phyloP scores from a whole-genome alignment of 1,284 basidiomycete species.

The Microstroma glucosiphilum region DNA sequence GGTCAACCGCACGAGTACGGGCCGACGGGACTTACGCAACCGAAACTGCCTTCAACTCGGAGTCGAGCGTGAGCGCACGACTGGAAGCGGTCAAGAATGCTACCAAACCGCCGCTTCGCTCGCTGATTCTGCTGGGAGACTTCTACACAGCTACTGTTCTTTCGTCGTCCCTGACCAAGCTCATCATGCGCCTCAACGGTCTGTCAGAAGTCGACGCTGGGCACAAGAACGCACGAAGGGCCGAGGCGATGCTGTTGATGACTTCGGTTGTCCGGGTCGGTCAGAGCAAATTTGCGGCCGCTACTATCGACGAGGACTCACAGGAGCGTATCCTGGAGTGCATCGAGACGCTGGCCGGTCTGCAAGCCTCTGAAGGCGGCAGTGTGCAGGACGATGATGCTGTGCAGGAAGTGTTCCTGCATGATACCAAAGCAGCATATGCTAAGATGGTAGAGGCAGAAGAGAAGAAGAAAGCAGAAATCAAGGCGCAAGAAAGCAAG shows the following conservation, averaged over 20 bases:
- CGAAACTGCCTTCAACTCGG: slow-evolving; percentile 78
- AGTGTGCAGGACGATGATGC: slow-evolving; percentile 57
- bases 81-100: slow-evolving; percentile 77
- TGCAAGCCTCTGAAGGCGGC: slow-evolving; percentile 10
- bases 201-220: slow-evolving; percentile 60
- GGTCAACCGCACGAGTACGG: slow-evolving; percentile 62
- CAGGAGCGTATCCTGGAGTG: slow-evolving; percentile 95
- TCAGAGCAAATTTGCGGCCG: slow-evolving; percentile 86
- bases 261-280: slow-evolving; percentile 92
- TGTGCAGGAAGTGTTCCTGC: slow-evolving; percentile 74
- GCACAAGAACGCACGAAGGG: slow-evolving; percentile 59
- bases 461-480: slow-evolving; percentile 64
- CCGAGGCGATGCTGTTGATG: slow-evolving; percentile 98
- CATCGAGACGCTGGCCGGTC: slow-evolving; percentile 73
- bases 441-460: slow-evolving; percentile 88
- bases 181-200: slow-evolving; percentile 75
- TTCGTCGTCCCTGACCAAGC: slow-evolving; percentile 80
- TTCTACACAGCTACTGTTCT: slow-evolving; percentile 93
- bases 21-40: slow-evolving; percentile 98
- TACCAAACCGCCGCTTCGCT: slow-evolving; percentile 84
- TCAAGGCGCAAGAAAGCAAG: slow-evolving; percentile 70
- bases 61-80: slow-evolving; percentile 59
- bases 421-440: slow-evolving; percentile 87
- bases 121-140: slow-evolving; percentile 86
- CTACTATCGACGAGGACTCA: slow-evolving; percentile 95